Conservation (phyloP, 78 protist genomes). For the Dictyostelium firmibasis region DNA sequence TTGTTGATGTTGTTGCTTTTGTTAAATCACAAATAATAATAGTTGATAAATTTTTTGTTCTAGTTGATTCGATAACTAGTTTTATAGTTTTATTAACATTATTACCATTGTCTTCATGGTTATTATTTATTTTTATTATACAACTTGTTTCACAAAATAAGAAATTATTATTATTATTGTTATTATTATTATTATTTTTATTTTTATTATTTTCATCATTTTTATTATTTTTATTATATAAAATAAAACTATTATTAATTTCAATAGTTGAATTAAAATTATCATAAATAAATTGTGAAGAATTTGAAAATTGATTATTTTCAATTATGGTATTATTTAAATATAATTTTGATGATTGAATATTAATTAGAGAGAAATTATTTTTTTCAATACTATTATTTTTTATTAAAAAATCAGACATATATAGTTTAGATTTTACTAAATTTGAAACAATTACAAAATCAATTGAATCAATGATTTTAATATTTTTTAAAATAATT, state of each 20-base stretch:
- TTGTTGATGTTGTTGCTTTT: not conserved
- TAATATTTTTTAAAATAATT: not conserved
- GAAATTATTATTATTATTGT: not conserved
- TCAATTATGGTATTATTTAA: not conserved
- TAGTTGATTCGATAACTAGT: slow-evolving; percentile 20
- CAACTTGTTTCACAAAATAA: not conserved
- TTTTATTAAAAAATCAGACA: not conserved
- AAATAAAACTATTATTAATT: not conserved
- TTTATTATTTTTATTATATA: not conserved
- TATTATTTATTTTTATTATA: not conserved
- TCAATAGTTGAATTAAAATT: not conserved
- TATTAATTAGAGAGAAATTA: not conserved
- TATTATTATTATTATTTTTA: not conserved
- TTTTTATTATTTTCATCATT: not conserved
- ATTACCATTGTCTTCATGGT: too few species aligned
- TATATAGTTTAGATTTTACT: not conserved
- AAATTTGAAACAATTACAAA: not conserved
- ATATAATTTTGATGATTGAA: not conserved
- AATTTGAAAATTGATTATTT: not conserved
- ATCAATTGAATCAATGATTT: not conserved
- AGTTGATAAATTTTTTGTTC: not conserved
- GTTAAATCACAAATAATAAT: not conserved
- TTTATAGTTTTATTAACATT: not conserved
- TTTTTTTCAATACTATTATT: not conserved
- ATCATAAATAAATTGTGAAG: not conserved